A percentile compares a stretch with the other conserved stretches of the same genome.
These are phyloP conservation scores for Protea cynaroides DNA, from an alignment of 164 flowering plant genomes.

Conservation along the genomic window DNA sequence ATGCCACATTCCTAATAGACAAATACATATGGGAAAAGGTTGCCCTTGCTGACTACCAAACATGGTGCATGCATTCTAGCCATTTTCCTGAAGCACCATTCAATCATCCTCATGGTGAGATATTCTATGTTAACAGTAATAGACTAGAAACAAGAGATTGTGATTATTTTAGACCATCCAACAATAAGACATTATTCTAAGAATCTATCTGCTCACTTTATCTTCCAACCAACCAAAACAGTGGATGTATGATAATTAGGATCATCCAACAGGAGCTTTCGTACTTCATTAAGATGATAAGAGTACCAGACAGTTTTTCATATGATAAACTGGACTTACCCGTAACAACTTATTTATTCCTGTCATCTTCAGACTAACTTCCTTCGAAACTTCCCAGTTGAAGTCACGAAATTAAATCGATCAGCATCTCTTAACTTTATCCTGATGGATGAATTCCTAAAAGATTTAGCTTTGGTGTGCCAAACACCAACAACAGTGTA, in stretches of 20 bases:
- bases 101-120: too few relatives aligned
- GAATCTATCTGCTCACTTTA: too few relatives aligned
- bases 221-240: neutral
- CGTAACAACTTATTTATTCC: slow-evolving; percentile 17
- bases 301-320: neutral
- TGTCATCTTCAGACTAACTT: slow-evolving; percentile 36
- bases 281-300: neutral
- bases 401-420: slow-evolving; percentile 38
- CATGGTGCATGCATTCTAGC: too few relatives aligned
- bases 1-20: too few relatives aligned
- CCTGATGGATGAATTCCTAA: slow-evolving; percentile 24
- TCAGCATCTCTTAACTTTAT: slow-evolving; percentile 45
- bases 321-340: slow-evolving; percentile 19
- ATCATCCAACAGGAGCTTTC: too few relatives aligned
- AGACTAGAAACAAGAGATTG: too few relatives aligned
- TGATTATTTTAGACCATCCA: too few relatives aligned
- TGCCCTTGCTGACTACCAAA: too few relatives aligned
- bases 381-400: slow-evolving; percentile 37
- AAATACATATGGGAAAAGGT: too few relatives aligned
- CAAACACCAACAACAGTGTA: slow-evolving; percentile 37
- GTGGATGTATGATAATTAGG: neutral
- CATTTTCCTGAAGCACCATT: too few relatives aligned
- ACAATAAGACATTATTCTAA: too few relatives aligned
- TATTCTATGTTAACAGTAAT: too few relatives aligned
- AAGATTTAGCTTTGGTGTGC: slow-evolving; percentile 36